Percentiles rank a stretch among this genome's conserved stretches.
Evolutionary conservation across 2,329 filamentous ascomycete species (phyloP).

Genomic region (Colletotrichum navitas): DNA sequence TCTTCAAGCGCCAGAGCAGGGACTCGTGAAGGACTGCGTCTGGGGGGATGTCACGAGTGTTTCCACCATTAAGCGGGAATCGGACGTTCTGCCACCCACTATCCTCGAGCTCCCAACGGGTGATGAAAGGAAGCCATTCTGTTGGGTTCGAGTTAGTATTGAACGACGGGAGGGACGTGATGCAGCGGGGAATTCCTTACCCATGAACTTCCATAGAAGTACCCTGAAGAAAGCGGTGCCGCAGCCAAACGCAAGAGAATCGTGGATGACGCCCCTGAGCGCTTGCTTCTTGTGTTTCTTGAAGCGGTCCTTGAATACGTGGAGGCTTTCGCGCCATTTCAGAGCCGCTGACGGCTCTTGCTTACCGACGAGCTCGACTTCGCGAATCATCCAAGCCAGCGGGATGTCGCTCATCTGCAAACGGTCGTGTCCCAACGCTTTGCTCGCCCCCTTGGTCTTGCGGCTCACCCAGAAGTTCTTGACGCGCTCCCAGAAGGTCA

Average conservation of each 20-base stretch:
- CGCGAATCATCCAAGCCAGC: slow-evolving; percentile 66
- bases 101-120: slow-evolving; percentile 55
- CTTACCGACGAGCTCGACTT: slow-evolving; percentile 56
- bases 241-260: slow-evolving; percentile 53
- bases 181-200: slow-evolving; percentile 46
- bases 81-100: slow-evolving; percentile 51
- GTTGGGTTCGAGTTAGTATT: not conserved
- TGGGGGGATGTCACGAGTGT: slow-evolving; percentile 54
- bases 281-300: slow-evolving; percentile 47
- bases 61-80: slow-evolving; percentile 55
- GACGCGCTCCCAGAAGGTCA: slow-evolving; percentile 51
- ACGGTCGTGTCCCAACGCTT: slow-evolving; percentile 49
- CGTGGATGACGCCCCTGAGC: slow-evolving; percentile 53
- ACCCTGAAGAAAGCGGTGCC: slow-evolving; percentile 56
- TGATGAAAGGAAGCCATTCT: slow-evolving; percentile 57
- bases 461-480: slow-evolving; percentile 53
- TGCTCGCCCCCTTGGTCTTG: slow-evolving; percentile 49
- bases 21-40: slow-evolving; percentile 56
- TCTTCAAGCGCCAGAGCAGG: slow-evolving; percentile 50
- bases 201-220: slow-evolving; percentile 58
- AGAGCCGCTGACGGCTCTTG: slow-evolving; percentile 49
- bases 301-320: slow-evolving; percentile 47
- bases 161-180: accelerated
- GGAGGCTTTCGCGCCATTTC: slow-evolving; percentile 51
- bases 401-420: slow-evolving; percentile 64